These are phyloP conservation scores for Rosa persica DNA, from an alignment of 306 rosid genomes.

Conservation along the genomic window DNA sequence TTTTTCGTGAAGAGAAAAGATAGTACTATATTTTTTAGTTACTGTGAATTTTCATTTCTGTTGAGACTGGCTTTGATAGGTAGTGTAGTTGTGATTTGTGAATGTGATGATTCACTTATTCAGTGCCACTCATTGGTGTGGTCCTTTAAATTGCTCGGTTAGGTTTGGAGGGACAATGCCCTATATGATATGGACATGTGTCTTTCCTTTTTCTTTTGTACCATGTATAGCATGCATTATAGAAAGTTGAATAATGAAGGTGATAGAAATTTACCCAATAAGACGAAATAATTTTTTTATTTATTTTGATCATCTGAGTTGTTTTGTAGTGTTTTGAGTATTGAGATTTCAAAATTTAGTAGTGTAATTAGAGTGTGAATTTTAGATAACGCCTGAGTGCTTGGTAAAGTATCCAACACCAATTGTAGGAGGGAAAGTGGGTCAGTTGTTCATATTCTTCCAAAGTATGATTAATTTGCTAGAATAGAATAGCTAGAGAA, in stretches of 20 bases:
- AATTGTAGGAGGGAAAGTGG: no score
- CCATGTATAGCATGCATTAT: neutral
- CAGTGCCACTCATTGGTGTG: neutral
- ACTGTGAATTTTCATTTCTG: neutral
- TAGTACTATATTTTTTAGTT: neutral
- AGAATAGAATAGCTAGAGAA: neutral
- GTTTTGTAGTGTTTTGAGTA: neutral
- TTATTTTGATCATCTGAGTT: neutral
- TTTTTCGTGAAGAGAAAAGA: neutral
- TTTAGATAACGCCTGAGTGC: neutral
- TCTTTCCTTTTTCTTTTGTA: neutral
- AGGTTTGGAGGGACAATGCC: neutral
- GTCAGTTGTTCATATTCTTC: neutral
- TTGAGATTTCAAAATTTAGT: neutral
- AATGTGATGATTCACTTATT: neutral
- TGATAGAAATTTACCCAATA: neutral
- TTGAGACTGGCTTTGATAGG: neutral
- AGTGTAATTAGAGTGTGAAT: neutral
- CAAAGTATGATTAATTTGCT: neutral
- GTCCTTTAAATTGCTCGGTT: constrained; percentile 7
- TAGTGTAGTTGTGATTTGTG: constrained; percentile 2
- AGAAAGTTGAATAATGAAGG: neutral
- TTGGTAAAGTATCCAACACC: neutral
- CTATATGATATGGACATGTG: neutral
- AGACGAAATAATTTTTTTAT: neutral